These are phyloP conservation scores for Brettanomyces bruxellensis DNA, from an alignment of 805 yeast species.

Conservation along the genomic window DNA sequence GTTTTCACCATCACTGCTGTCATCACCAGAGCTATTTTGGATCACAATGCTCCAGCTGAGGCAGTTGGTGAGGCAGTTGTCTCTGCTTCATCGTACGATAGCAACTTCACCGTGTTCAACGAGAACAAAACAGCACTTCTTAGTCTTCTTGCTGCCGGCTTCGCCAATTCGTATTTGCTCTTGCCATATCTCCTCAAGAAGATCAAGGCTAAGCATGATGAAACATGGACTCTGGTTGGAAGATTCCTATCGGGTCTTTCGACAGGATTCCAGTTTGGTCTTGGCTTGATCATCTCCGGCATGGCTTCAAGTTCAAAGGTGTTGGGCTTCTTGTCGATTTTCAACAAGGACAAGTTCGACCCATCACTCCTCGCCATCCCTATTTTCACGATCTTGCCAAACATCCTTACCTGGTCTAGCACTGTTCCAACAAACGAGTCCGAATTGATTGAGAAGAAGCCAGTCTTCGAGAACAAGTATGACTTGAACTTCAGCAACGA, in stretches of 20 bases:
- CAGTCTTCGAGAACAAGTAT: slow-evolving; percentile 15
- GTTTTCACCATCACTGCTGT: slow-evolving; percentile 30
- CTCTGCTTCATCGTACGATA: slow-evolving; percentile 15
- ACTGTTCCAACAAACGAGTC: slow-evolving; percentile 11
- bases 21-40: slow-evolving; percentile 6
- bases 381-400: slow-evolving; percentile 36
- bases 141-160: slow-evolving; percentile 5
- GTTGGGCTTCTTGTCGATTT: slow-evolving; percentile 34
- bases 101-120: slow-evolving; percentile 7
- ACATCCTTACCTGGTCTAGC: slow-evolving; percentile 28
- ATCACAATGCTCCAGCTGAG: slow-evolving; percentile 2
- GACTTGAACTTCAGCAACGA: slow-evolving; percentile 17
- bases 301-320: slow-evolving; percentile 37
- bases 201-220: slow-evolving; percentile 1
- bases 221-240: slow-evolving; percentile 1
- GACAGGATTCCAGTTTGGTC: slow-evolving; percentile 30
- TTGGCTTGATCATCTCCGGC: slow-evolving; percentile 39
- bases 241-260: slow-evolving; percentile 13
- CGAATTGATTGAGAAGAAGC: slow-evolving; percentile 6
- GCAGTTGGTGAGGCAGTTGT: background rate
- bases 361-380: slow-evolving; percentile 39
- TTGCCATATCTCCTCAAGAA: slow-evolving; percentile 18
- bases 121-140: slow-evolving; percentile 9
- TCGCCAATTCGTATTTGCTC: slow-evolving; percentile 15
- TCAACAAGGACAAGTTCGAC: slow-evolving; percentile 29